These are phyloP conservation scores for Nemania serpens DNA, from an alignment of 2,329 filamentous ascomycete species.

Conservation along the genomic window DNA sequence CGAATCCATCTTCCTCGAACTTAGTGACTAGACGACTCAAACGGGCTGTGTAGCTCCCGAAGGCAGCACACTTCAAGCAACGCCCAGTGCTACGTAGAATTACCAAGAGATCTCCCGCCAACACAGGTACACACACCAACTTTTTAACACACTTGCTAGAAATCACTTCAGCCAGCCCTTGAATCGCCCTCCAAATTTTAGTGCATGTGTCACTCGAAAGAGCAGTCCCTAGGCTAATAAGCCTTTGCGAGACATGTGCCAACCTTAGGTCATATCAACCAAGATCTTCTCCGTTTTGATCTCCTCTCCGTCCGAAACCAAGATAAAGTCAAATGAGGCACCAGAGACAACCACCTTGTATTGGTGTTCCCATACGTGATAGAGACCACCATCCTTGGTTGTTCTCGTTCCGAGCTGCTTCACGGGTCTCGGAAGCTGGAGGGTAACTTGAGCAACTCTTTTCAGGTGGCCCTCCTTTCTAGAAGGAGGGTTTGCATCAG, in stretches of 20 bases:
- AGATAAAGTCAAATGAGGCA: constrained; percentile 9
- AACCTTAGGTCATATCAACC: neutral
- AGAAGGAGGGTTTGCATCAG: constrained; percentile 2
- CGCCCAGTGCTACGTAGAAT: neutral
- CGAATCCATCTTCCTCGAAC: neutral
- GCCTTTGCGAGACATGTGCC: neutral
- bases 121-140: too few relatives aligned
- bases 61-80: neutral
- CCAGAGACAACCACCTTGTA: constrained; percentile 10
- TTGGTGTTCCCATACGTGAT: neutral
- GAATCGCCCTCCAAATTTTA: too few relatives aligned
- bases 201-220: too few relatives aligned
- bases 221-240: neutral
- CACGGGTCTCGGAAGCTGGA: neutral
- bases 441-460: neutral
- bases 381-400: neutral
- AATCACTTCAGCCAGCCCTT: too few relatives aligned
- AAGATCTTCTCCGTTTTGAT: neutral
- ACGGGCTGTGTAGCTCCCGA: neutral
- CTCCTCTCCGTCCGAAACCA: constrained; percentile 5
- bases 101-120: too few relatives aligned
- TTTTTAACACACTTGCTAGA: too few relatives aligned
- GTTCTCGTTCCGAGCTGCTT: neutral
- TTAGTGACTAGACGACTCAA: neutral
- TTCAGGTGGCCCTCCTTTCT: neutral